Percentiles rank a stretch among this genome's conserved stretches.
These are phyloP conservation scores for Gastroboletus turbinatus DNA, from an alignment of 1,284 basidiomycete species.

Conservation along the genomic window DNA sequence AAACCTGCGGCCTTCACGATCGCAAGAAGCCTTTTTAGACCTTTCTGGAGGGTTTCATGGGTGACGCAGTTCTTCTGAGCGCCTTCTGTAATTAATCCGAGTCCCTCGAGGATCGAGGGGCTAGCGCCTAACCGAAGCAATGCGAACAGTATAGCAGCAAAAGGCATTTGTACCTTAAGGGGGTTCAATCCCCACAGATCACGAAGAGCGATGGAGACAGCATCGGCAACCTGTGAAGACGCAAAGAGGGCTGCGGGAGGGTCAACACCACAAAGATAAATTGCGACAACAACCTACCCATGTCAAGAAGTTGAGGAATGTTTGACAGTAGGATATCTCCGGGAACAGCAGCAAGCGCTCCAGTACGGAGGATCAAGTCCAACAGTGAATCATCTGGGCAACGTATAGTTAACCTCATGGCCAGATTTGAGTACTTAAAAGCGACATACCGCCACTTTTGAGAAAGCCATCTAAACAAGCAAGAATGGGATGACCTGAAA, in stretches of 20 bases:
- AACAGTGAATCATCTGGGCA: slow-evolving; percentile 41
- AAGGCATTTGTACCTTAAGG: slow-evolving; percentile 13
- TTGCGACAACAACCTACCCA: slow-evolving; percentile 36
- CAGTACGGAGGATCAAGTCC: slow-evolving; percentile 43
- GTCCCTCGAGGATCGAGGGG: slow-evolving; percentile 14
- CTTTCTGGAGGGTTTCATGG: slow-evolving; percentile 25
- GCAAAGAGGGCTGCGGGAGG: slow-evolving; percentile 17
- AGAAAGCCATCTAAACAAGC: slow-evolving; percentile 36
- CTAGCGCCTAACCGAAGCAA: slow-evolving; percentile 30
- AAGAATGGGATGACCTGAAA: slow-evolving; percentile 34
- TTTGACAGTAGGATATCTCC: slow-evolving; percentile 29
- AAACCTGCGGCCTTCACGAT: slow-evolving; percentile 45
- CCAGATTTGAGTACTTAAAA: not conserved
- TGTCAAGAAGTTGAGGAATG: slow-evolving; percentile 40
- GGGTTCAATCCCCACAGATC: slow-evolving; percentile 21
- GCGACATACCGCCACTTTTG: slow-evolving; percentile 38
- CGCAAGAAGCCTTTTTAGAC: slow-evolving; percentile 43
- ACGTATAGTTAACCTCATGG: not conserved
- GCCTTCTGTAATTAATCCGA: slow-evolving; percentile 12
- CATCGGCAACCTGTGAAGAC: slow-evolving; percentile 25
- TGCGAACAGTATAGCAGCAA: slow-evolving; percentile 16
- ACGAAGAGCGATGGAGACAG: slow-evolving; percentile 22
- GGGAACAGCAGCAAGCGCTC: slow-evolving; percentile 35
- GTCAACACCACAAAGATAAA: not conserved
- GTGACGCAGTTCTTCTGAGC: slow-evolving; percentile 9